Percentiles rank a stretch among this genome's conserved stretches.
Conservation (phyloP, 2,329 filamentous ascomycete species). For the Venturiaceae sp. region DNA sequence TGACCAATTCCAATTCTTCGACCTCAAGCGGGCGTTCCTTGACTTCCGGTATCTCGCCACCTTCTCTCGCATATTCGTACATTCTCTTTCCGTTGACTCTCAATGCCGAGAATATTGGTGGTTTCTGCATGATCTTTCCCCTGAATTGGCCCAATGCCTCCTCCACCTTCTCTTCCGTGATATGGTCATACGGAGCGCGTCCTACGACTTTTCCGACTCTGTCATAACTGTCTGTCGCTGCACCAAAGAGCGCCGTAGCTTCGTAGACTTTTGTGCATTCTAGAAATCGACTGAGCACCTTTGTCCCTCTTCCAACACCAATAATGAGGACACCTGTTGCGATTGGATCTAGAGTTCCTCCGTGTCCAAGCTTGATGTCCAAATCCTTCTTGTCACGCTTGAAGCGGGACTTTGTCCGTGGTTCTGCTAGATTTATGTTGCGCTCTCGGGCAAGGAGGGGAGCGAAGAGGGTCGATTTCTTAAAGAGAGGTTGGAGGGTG, state of each 20-base stretch:
- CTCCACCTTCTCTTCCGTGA: slow-evolving; percentile 72
- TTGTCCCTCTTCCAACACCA: slow-evolving; percentile 81
- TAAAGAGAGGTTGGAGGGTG: slow-evolving; percentile 76
- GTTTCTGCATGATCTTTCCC: slow-evolving; percentile 80
- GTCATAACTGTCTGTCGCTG: slow-evolving; percentile 89
- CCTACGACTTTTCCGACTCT: slow-evolving; percentile 72
- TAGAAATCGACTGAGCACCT: slow-evolving; percentile 68
- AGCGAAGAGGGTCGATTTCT: slow-evolving; percentile 67
- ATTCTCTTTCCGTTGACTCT: slow-evolving; percentile 89
- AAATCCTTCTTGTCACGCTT: slow-evolving; percentile 47
- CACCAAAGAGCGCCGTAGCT: slow-evolving; percentile 79
- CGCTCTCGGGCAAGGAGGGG: slow-evolving; percentile 63
- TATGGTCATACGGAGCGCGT: slow-evolving; percentile 64
- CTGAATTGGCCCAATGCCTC: slow-evolving; percentile 64
- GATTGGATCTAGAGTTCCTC: slow-evolving; percentile 87
- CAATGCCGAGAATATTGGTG: slow-evolving; percentile 85
- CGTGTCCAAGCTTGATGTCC: slow-evolving; percentile 90
- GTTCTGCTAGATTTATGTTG: slow-evolving; percentile 45
- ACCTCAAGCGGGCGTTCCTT: slow-evolving; percentile 72
- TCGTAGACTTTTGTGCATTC: slow-evolving; percentile 92
- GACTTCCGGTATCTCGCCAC: slow-evolving; percentile 79
- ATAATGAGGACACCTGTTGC: slow-evolving; percentile 88
- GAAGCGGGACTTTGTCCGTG: slow-evolving; percentile 48
- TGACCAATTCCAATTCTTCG: slow-evolving; percentile 64
- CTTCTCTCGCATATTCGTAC: slow-evolving; percentile 92